phyloP scores from a whole-genome alignment of 148 eudicot genomes.

The Cornus florida region DNA sequence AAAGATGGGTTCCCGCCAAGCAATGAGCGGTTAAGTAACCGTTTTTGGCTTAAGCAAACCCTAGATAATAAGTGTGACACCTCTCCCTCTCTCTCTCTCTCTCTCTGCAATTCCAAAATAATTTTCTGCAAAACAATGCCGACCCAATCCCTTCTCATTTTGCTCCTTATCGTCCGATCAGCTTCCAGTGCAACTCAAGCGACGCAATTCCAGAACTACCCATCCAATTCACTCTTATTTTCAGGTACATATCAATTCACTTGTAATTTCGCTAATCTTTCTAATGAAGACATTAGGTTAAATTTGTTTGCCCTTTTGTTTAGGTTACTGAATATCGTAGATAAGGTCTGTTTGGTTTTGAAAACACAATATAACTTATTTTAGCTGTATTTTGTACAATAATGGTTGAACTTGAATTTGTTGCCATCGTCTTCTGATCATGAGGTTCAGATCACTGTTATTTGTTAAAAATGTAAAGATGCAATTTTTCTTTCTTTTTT shows the following conservation, averaged over 20 bases:
- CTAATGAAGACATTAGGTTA: neutral
- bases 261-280: neutral
- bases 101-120: neutral
- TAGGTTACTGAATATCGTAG: too few relatives aligned
- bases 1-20: too few relatives aligned
- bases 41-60: neutral
- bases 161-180: conserved; percentile 9
- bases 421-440: too few relatives aligned
- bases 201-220: conserved; percentile 8
- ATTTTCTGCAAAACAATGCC: conserved; percentile 1
- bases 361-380: too few relatives aligned
- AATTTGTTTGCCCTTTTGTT: neutral
- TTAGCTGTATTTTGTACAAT: too few relatives aligned
- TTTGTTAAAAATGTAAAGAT: too few relatives aligned
- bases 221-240: conserved; percentile 14
- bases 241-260: conserved; percentile 10
- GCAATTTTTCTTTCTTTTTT: too few relatives aligned
- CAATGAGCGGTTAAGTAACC: too few relatives aligned
- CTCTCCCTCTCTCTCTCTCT: neutral
- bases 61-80: neutral
- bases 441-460: too few relatives aligned
- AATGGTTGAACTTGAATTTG: too few relatives aligned
- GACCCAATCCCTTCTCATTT: conserved; percentile 4
- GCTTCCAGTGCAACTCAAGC: neutral
- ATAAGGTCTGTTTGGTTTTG: too few relatives aligned